These are phyloP conservation scores for Albifimbria verrucaria DNA, from an alignment of 2,329 filamentous ascomycete species.

Conservation along the genomic window DNA sequence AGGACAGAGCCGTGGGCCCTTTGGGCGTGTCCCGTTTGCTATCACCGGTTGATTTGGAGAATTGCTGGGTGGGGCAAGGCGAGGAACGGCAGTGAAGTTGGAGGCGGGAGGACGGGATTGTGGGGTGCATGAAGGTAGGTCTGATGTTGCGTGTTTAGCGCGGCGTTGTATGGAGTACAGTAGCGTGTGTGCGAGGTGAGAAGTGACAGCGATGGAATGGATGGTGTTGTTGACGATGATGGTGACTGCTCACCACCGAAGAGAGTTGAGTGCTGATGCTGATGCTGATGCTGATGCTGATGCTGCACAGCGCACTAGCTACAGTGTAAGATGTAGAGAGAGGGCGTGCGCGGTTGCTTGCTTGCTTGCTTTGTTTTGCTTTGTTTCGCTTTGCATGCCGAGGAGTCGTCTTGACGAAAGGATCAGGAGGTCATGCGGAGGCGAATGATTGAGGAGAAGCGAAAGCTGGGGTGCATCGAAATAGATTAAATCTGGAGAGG, in stretches of 20 bases:
- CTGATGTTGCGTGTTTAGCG: background rate
- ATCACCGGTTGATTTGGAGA: background rate
- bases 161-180: no score
- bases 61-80: background rate
- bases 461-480: conserved; percentile 4
- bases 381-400: no score
- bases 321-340: no score
- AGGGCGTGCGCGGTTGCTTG: no score
- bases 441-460: background rate
- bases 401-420: background rate
- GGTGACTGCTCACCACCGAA: no score
- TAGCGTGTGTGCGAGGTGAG: no score
- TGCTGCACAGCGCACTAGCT: no score
- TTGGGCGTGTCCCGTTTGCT: background rate
- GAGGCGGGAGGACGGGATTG: background rate
- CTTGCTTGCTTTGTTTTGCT: no score
- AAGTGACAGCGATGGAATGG: background rate
- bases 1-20: background rate
- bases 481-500: background rate
- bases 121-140: background rate
- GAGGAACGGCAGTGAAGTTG: background rate
- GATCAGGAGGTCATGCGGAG: background rate
- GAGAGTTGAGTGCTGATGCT: no score
- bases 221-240: no score
- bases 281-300: no score